Percentiles rank a stretch among this genome's conserved stretches.
phyloP scores from a whole-genome alignment of 2,329 filamentous ascomycete genomes.

The Colletotrichum spinosum region DNA sequence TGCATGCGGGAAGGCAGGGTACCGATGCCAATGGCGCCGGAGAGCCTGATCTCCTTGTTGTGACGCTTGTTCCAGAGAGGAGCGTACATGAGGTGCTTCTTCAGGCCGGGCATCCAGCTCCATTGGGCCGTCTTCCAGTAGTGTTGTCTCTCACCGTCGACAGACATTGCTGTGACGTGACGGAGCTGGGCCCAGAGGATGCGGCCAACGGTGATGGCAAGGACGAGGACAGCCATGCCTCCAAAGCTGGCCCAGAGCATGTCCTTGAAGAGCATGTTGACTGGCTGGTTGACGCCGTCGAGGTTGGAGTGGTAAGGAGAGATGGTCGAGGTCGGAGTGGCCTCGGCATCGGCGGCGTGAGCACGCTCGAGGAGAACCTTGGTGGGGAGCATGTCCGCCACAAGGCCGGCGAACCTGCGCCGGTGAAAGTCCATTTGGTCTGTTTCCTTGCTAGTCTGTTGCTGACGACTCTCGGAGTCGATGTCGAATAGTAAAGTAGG shows the following conservation, averaged over 20 bases:
- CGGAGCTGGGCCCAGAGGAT: constrained; percentile 67
- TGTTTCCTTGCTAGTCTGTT: constrained; percentile 20
- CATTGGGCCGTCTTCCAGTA: constrained; percentile 71
- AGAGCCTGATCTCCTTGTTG: constrained; percentile 74
- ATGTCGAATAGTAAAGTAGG: constrained; percentile 10
- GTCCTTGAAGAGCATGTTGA: constrained; percentile 69
- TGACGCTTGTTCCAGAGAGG: constrained; percentile 74
- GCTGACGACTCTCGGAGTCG: constrained; percentile 23
- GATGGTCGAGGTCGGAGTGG: constrained; percentile 58
- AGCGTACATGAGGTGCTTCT: constrained; percentile 72
- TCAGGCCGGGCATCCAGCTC: constrained; percentile 71
- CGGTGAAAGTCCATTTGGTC: constrained; percentile 46
- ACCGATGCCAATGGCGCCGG: constrained; percentile 66
- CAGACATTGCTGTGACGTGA: constrained; percentile 69
- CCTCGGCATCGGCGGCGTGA: constrained; percentile 40
- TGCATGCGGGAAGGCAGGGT: constrained; percentile 76
- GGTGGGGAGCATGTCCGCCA: constrained; percentile 45
- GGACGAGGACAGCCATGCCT: constrained; percentile 63
- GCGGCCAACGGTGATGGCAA: constrained; percentile 65
- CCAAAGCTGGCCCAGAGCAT: constrained; percentile 72
- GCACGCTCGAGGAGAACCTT: constrained; percentile 46
- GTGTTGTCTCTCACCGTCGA: constrained; percentile 61
- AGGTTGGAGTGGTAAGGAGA: constrained; percentile 67
- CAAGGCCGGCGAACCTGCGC: constrained; percentile 44
- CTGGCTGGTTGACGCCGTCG: constrained; percentile 69